phyloP scores from a whole-genome alignment of 257 asterid species.

The Thymus quinquecostatus region DNA sequence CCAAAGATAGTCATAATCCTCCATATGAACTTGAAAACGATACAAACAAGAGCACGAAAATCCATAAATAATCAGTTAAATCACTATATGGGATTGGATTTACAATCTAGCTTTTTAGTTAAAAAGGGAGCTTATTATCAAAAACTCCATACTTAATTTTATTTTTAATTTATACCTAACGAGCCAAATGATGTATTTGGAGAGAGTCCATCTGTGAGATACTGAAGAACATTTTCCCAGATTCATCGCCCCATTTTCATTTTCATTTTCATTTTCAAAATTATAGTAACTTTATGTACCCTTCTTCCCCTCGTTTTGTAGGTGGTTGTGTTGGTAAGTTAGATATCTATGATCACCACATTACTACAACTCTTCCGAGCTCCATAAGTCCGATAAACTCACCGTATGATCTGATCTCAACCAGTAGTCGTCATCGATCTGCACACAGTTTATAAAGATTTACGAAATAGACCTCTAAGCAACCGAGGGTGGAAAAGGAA shows the following conservation, averaged over 20 bases:
- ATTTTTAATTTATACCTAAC: conserved; percentile 32
- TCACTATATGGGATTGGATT: conserved; percentile 5
- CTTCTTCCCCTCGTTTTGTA: conserved; percentile 6
- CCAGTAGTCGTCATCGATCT: conserved; percentile 81
- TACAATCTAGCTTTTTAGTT: conserved; percentile 31
- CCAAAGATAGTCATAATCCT: neutral
- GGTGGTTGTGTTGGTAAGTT: conserved; percentile 9
- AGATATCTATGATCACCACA: conserved; percentile 22
- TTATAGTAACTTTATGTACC: conserved; percentile 32
- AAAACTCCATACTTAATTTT: conserved; percentile 19
- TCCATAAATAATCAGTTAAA: neutral
- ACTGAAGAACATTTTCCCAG: conserved; percentile 17
- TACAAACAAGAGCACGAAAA: too few species aligned
- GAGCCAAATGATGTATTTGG: conserved; percentile 7
- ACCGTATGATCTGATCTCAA: conserved; percentile 53
- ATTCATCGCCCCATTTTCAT: conserved; percentile 1
- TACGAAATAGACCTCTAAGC: neutral
- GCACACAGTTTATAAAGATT: conserved; percentile 19
- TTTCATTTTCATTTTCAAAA: neutral
- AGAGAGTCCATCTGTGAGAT: conserved; percentile 9
- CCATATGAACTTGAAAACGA: neutral
- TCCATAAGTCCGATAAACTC: conserved; percentile 64
- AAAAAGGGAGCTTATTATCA: conserved; percentile 14
- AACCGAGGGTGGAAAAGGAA: neutral
- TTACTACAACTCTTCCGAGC: conserved; percentile 39